A percentile compares a stretch with the other conserved stretches of the same genome.
Conservation (phyloP, 345 rosid genomes). For the Citrus sp. region DNA sequence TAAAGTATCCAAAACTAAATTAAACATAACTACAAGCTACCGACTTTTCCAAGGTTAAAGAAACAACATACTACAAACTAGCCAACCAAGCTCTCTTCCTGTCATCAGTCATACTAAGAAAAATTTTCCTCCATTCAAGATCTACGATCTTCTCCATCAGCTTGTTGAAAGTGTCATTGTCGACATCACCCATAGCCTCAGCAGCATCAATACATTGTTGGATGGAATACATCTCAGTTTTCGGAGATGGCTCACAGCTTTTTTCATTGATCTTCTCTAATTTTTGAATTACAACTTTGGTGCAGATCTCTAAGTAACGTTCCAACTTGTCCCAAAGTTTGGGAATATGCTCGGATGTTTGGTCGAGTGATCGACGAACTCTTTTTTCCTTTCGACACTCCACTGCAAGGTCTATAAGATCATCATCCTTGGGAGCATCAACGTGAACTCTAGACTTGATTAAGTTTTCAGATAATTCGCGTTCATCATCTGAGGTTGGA, state of each 20-base stretch:
- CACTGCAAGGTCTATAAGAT: background rate
- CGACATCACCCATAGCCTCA: conserved; percentile 4
- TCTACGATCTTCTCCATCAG: background rate
- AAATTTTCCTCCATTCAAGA: conserved; percentile 5
- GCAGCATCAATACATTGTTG: background rate
- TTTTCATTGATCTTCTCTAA: background rate
- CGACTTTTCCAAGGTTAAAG: background rate
- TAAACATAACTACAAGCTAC: background rate
- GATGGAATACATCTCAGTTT: background rate
- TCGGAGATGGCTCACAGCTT: background rate
- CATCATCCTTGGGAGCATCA: background rate
- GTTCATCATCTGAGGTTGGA: background rate
- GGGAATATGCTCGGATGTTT: background rate
- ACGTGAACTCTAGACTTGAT: background rate
- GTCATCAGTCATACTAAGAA: conserved; percentile 4
- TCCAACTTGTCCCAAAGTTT: background rate
- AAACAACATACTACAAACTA: background rate
- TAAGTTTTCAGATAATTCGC: background rate
- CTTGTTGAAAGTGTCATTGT: background rate
- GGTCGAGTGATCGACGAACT: background rate
- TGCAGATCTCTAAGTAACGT: background rate
- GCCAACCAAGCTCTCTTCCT: conserved; percentile 7
- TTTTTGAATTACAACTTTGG: background rate
- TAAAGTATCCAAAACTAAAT: background rate
- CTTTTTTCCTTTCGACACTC: background rate